Conservation (phyloP, 257 asterid species). For the Forsythia suspensa region DNA sequence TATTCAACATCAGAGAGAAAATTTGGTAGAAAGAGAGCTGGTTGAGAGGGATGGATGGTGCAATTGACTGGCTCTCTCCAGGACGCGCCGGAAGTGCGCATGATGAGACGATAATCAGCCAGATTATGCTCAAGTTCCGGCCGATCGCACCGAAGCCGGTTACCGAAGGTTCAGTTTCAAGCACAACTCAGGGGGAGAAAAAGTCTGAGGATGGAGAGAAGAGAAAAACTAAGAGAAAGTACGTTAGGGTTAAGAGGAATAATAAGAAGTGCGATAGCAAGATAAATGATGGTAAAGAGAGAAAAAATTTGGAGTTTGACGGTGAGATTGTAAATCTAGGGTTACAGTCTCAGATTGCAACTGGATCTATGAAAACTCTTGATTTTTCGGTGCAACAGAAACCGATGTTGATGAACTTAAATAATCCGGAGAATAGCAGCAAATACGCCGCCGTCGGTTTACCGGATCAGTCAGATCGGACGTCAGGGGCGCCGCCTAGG, state of each 20-base stretch:
- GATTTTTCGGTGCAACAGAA: conserved; percentile 21
- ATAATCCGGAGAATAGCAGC: conserved; percentile 1
- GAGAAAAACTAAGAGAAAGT: conserved; percentile 42
- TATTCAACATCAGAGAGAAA: not conserved
- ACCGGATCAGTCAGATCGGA: conserved; percentile 27
- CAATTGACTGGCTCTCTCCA: conserved; percentile 7
- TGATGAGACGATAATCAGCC: conserved; percentile 27
- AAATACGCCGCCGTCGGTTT: not conserved
- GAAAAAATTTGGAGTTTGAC: conserved; percentile 1
- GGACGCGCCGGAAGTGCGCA: conserved; percentile 5
- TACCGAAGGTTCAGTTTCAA: conserved; percentile 23
- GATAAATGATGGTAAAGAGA: conserved; percentile 7
- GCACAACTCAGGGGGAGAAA: not conserved
- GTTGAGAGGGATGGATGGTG: conserved; percentile 23
- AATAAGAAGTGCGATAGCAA: not conserved
- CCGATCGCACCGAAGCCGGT: conserved; percentile 54
- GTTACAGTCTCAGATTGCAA: not conserved
- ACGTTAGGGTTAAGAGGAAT: conserved; percentile 42
- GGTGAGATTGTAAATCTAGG: too few relatives aligned
- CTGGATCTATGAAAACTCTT: conserved; percentile 18
- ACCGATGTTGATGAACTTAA: conserved; percentile 1
- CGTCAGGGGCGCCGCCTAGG: not conserved
- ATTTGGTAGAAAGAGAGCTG: not conserved
- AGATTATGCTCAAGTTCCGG: conserved; percentile 40
- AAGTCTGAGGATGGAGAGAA: not conserved